Evolutionary conservation across 2,329 filamentous ascomycete species (phyloP).

Genomic region (Bipolaris cookei): DNA sequence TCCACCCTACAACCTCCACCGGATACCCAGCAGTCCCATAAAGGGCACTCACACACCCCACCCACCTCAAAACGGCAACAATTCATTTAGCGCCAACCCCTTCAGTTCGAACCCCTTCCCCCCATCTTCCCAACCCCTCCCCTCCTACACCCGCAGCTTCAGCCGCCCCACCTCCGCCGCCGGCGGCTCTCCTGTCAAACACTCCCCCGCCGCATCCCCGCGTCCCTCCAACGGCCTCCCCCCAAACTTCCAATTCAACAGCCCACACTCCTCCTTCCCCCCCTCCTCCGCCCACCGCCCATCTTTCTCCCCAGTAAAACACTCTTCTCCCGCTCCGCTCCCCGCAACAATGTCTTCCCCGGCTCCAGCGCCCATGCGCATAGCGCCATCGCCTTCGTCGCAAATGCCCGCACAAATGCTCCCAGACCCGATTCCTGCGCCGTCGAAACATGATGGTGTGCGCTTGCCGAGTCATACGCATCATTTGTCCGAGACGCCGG

Average conservation of each 20-base stretch:
- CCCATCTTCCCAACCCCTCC: slow-evolving; percentile 19
- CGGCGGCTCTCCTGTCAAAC: slow-evolving; percentile 45
- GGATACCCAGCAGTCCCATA: slow-evolving; percentile 34
- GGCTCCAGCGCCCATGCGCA: slow-evolving; percentile 32
- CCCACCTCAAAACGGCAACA: slow-evolving; percentile 37
- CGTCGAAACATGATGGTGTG: slow-evolving; percentile 55
- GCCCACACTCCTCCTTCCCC: slow-evolving; percentile 58
- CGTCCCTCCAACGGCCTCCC: slow-evolving; percentile 42
- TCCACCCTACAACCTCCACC: slow-evolving; percentile 39
- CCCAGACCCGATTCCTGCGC: slow-evolving; percentile 50
- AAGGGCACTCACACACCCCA: slow-evolving; percentile 33
- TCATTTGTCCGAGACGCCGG: slow-evolving; percentile 48
- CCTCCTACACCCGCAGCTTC: slow-evolving; percentile 36
- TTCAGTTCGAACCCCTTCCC: slow-evolving; percentile 29
- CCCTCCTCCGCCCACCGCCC: slow-evolving; percentile 41
- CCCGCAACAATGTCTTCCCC: slow-evolving; percentile 45
- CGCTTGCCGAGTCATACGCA: slow-evolving; percentile 41
- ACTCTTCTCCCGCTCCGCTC: slow-evolving; percentile 47
- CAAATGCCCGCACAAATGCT: slow-evolving; percentile 45
- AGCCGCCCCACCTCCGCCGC: slow-evolving; percentile 41
- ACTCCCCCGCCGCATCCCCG: slow-evolving; percentile 45
- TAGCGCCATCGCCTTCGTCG: slow-evolving; percentile 36
- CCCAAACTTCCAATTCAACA: slow-evolving; percentile 44
- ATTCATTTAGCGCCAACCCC: slow-evolving; percentile 33
- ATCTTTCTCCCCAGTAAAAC: slow-evolving; percentile 49